A percentile compares a stretch with the other conserved stretches of the same genome.
Conservation (phyloP, 2,329 filamentous ascomycete genomes). For the Drechmeria coniospora region DNA sequence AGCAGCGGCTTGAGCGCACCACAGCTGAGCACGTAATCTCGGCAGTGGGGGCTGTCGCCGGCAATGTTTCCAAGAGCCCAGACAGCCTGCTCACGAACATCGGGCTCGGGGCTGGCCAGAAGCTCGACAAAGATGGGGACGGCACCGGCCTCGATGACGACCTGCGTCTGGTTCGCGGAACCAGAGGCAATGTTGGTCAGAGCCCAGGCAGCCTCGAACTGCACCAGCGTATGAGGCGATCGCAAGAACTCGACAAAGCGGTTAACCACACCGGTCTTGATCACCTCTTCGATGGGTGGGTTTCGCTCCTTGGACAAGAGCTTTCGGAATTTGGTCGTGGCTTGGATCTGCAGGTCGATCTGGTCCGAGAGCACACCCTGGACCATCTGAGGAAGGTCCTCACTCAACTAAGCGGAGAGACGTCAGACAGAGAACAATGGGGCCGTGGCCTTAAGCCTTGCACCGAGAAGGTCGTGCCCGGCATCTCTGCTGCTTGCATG, state of each 20-base stretch:
- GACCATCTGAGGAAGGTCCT: conserved; percentile 97
- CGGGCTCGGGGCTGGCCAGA: conserved; percentile 85
- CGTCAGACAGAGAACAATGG: conserved; percentile 14
- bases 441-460: too few species aligned
- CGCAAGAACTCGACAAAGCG: conserved; percentile 97
- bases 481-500: conserved; percentile 3
- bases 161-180: conserved; percentile 92
- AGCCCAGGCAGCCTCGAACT: conserved; percentile 98
- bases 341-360: conserved; percentile 93
- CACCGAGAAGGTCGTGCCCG: too few species aligned
- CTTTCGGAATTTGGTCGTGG: conserved; percentile 97
- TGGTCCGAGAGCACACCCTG: conserved; percentile 96
- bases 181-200: conserved; percentile 98
- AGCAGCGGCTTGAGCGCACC: conserved; percentile 86
- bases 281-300: conserved; percentile 96
- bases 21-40: conserved; percentile 86
- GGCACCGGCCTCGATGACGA: conserved; percentile 94
- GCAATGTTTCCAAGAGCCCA: conserved; percentile 99
- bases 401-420: conserved; percentile 54
- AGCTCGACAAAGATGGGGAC: conserved; percentile 98
- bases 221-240: conserved; percentile 92
- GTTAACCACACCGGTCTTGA: conserved; percentile 94
- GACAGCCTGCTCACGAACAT: conserved; percentile 94
- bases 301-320: conserved; percentile 97
- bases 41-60: conserved; percentile 92